Evolutionary conservation across 805 yeast species (phyloP).

Genomic region (Kuraishia piskuri): DNA sequence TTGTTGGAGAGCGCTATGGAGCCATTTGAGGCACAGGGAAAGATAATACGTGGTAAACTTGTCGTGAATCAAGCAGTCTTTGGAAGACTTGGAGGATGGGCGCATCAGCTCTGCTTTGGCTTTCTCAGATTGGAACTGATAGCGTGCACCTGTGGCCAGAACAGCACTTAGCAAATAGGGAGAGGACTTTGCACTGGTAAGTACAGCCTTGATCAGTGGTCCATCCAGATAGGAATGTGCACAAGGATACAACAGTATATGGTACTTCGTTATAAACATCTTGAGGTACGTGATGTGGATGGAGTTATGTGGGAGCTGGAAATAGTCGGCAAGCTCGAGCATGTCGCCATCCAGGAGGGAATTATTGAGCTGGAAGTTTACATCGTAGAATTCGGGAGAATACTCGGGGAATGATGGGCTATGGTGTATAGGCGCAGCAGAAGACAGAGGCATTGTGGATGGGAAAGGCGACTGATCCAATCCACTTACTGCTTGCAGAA

Average conservation of each 20-base stretch:
- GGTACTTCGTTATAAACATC: slow-evolving; percentile 21
- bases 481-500: slow-evolving; percentile 1
- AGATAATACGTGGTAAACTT: slow-evolving; percentile 50
- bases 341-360: slow-evolving; percentile 11
- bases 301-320: slow-evolving; percentile 11
- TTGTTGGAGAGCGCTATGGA: slow-evolving; percentile 35
- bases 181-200: slow-evolving; percentile 28
- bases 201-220: slow-evolving; percentile 16
- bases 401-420: background rate
- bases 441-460: background rate
- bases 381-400: slow-evolving; percentile 11
- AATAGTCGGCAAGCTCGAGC: slow-evolving; percentile 11
- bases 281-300: slow-evolving; percentile 14
- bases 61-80: slow-evolving; percentile 31
- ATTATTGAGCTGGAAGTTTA: slow-evolving; percentile 10
- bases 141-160: slow-evolving; percentile 62
- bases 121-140: slow-evolving; percentile 3
- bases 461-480: background rate
- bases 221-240: slow-evolving; percentile 18
- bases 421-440: background rate
- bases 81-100: background rate
- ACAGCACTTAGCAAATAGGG: slow-evolving; percentile 58
- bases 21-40: slow-evolving; percentile 49
- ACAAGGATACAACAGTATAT: slow-evolving; percentile 18
- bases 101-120: background rate